These are phyloP conservation scores for Stropharia rugosoannulata DNA, from an alignment of 768 basidiomycete species.

Conservation along the genomic window DNA sequence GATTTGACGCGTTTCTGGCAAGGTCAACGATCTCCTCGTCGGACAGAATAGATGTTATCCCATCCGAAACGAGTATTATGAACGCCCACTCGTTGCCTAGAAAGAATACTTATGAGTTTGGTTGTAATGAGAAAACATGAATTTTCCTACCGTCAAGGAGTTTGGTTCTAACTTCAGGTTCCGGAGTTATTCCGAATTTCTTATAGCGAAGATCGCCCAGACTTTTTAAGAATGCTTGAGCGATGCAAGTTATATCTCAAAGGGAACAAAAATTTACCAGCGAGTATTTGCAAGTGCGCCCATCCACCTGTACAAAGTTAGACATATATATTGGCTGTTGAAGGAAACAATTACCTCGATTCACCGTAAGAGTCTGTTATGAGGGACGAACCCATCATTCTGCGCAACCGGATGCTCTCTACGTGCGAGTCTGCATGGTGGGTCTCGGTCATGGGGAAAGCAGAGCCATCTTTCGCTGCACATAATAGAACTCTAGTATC, in stretches of 20 bases:
- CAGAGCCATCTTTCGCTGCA: constrained; percentile 66
- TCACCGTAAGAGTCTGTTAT: constrained; percentile 96
- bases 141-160: constrained; percentile 63
- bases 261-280: constrained; percentile 47
- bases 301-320: constrained; percentile 72
- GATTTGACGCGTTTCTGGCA: constrained; percentile 66
- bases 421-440: constrained; percentile 93
- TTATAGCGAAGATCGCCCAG: constrained; percentile 90
- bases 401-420: constrained; percentile 80
- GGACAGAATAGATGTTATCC: constrained; percentile 86
- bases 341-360: constrained; percentile 52
- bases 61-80: constrained; percentile 89
- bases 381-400: constrained; percentile 87
- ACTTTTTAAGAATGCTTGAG: constrained; percentile 34
- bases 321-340: neutral
- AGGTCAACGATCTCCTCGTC: constrained; percentile 96
- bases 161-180: constrained; percentile 82
- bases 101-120: neutral
- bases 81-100: constrained; percentile 84
- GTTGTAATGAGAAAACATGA: neutral
- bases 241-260: neutral
- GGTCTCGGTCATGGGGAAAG: constrained; percentile 87
- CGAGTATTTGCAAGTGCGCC: constrained; percentile 91
- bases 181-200: constrained; percentile 87
- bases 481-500: constrained; percentile 90